phyloP scores from a whole-genome alignment of 805 yeast genomes.

The Starmerella etchellsii region DNA sequence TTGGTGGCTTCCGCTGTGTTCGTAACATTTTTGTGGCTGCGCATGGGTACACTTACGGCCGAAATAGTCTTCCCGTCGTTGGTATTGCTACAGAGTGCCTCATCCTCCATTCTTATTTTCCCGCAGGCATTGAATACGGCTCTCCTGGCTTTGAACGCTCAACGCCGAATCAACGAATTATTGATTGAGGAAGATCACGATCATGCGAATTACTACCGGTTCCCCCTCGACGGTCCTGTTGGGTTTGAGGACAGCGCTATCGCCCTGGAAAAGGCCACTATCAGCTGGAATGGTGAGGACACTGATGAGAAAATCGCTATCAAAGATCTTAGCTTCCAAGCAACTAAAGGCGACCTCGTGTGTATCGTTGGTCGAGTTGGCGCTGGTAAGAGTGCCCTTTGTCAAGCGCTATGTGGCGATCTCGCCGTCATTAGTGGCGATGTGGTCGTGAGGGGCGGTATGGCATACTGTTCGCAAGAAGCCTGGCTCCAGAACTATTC shows the following conservation, averaged over 20 bases:
- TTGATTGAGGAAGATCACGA: slow-evolving; percentile 64
- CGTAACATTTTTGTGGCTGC: slow-evolving; percentile 56
- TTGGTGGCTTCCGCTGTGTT: slow-evolving; percentile 81
- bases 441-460: slow-evolving; percentile 50
- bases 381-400: slow-evolving; percentile 66
- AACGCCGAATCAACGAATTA: slow-evolving; percentile 53
- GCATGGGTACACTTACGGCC: slow-evolving; percentile 58
- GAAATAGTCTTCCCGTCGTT: slow-evolving; percentile 67
- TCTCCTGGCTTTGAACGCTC: slow-evolving; percentile 60
- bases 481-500: slow-evolving; percentile 93
- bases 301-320: slow-evolving; percentile 24
- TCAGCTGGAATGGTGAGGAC: slow-evolving; percentile 46
- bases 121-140: slow-evolving; percentile 78
- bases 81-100: slow-evolving; percentile 51
- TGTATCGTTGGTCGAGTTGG: slow-evolving; percentile 85
- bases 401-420: slow-evolving; percentile 68
- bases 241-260: slow-evolving; percentile 49
- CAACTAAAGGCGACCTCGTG: slow-evolving; percentile 58
- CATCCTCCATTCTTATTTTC: slow-evolving; percentile 78
- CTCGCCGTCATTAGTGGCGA: slow-evolving; percentile 56
- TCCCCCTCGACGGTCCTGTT: slow-evolving; percentile 33
- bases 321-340: slow-evolving; percentile 41
- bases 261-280: slow-evolving; percentile 26
- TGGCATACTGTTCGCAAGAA: slow-evolving; percentile 75
- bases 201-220: slow-evolving; percentile 46